Evolutionary conservation across 2,329 filamentous ascomycete genomes (phyloP), one percentile per base, ranked within the genome.

Genomic region (Alternaria atra): DNA sequence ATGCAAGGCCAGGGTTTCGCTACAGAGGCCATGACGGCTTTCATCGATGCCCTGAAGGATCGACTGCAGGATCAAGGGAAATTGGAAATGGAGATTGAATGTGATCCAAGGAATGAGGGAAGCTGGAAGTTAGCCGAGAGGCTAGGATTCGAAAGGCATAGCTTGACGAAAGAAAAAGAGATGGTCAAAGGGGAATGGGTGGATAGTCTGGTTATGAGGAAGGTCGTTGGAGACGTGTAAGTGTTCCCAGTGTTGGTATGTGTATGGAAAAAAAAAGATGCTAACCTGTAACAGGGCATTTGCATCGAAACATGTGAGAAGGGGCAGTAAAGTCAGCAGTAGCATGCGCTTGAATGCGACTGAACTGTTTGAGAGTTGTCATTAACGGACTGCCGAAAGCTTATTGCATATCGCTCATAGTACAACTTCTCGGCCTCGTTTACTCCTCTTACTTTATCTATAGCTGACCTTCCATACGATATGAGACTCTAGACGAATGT

Each of bases 161-260:
- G 68, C 47, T 40, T 73, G 48, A 69, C 60, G 1, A 73, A 75
- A 56, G 70, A 61, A 29, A 72, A 59, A 17, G 74, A 56, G 51
- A 66, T 76, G 61, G 61, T 69, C 27, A 78, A 78, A 25, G 76
- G 75, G 2, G 75, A 74, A 29, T 74, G 69, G 75, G 76, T 77
- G 4, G 74, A 67, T 46, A 70, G 64, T 23, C 47, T 77, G 40
- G 73, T 76, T 5, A 71, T 70, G 61, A 63, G 61, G 23, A 74
- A 71, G 55, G 51, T 61, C 13, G 52, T 63, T 44, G 63, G 63
- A 6, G 63, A 65, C 60, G 44, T 53, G 63, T 65, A 32, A 65
- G 63, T 60, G 2, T 2, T 13, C 29, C 5, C 7, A 1, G 1
- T 44, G 6, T n/a, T 17, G n/a, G 13, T n/a, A 5, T 39, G 4